Percentiles rank a stretch among this genome's conserved stretches.
Conservation (phyloP, 176 grass and related monocot species). For the Alloteropsis semialata region DNA sequence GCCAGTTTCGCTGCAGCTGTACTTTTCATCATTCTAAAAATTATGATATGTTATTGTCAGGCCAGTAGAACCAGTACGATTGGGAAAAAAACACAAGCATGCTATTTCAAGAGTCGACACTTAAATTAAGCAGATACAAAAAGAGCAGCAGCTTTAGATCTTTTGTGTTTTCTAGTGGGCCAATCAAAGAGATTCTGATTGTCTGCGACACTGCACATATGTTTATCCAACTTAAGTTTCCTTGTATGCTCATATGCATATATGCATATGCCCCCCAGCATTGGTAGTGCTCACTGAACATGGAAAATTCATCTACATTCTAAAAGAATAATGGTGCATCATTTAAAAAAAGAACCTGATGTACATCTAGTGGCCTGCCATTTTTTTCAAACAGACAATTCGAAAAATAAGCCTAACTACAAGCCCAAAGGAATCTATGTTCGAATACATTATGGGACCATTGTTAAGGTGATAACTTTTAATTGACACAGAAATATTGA, state of each 20-base stretch:
- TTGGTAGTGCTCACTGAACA: not conserved
- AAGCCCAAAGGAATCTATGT: not conserved
- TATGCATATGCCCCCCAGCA: not conserved
- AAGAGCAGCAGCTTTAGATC: not conserved
- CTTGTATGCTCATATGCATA: not conserved
- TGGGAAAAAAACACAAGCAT: conserved; percentile 13
- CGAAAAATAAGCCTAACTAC: not conserved
- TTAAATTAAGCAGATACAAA: not conserved
- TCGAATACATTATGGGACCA: not conserved
- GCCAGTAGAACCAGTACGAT: not conserved
- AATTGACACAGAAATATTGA: not conserved
- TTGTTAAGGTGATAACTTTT: not conserved
- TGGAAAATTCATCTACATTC: not conserved
- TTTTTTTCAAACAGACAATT: not conserved
- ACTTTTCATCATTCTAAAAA: conserved; percentile 78
- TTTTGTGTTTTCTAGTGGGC: not conserved
- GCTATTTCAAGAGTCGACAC: not conserved
- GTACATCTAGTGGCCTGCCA: not conserved
- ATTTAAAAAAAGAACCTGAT: not conserved
- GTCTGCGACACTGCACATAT: not conserved
- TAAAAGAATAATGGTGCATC: not conserved
- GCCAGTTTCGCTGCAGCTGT: conserved; percentile 87
- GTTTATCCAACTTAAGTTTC: not conserved
- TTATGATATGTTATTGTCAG: conserved; percentile 6
- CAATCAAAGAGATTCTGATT: not conserved